These are phyloP conservation scores for Penicillium crystallinum DNA, from an alignment of 495 filamentous ascomycete species.

Conservation along the genomic window DNA sequence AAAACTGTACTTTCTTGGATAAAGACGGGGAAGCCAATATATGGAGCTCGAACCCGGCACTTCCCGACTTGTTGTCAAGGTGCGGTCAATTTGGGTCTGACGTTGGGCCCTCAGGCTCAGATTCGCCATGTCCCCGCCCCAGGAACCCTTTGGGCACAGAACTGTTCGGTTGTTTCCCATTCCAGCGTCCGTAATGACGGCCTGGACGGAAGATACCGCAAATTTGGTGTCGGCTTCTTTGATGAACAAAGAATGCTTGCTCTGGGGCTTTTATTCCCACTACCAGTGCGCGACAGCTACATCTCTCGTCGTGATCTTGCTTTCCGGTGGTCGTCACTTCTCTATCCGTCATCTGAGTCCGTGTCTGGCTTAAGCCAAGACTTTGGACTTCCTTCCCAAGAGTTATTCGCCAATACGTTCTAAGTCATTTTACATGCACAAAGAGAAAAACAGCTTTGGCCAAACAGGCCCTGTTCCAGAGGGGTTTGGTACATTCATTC, in stretches of 20 bases:
- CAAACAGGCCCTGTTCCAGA: too few species aligned
- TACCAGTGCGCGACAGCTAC: neutral
- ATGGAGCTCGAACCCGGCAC: too few species aligned
- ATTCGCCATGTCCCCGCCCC: neutral
- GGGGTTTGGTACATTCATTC: too few species aligned
- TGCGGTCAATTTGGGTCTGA: neutral
- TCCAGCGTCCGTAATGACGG: neutral
- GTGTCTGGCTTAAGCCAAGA: too few species aligned
- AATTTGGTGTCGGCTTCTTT: neutral
- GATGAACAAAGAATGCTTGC: neutral
- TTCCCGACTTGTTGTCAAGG: neutral
- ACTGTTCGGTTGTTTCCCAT: neutral
- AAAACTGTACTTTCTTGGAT: neutral
- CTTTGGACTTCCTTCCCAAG: too few species aligned
- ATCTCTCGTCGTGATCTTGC: neutral
- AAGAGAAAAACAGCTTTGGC: too few species aligned
- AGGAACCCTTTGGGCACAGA: neutral
- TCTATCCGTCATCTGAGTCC: neutral
- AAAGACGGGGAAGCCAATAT: neutral
- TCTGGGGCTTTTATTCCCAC: neutral
- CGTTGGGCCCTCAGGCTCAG: neutral
- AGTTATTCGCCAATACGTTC: too few species aligned
- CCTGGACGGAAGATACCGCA: neutral
- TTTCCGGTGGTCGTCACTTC: neutral
- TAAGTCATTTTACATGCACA: too few species aligned